Percentiles rank a stretch among this genome's conserved stretches.
These are phyloP conservation scores for Hyaloscypha hepaticicola DNA, from an alignment of 495 filamentous ascomycete genomes.

Conservation along the genomic window DNA sequence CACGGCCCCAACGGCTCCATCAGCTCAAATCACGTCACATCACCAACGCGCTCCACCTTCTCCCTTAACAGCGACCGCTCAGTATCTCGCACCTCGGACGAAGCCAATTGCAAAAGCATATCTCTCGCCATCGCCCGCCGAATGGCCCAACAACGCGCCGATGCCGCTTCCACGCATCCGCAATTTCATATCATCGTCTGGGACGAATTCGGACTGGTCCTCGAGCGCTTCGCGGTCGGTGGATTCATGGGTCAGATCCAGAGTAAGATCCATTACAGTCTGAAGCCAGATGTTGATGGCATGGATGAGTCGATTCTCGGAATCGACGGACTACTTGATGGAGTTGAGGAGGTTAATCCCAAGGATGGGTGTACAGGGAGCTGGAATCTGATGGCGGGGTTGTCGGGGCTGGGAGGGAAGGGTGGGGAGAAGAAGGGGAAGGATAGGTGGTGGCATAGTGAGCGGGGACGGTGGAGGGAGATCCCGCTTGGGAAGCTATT, in stretches of 20 bases:
- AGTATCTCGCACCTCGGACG: constrained; percentile 18
- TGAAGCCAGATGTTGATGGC: constrained; percentile 57
- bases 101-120: constrained; percentile 35
- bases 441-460: constrained; percentile 49
- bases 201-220: constrained; percentile 34
- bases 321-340: constrained; percentile 37
- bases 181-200: constrained; percentile 57
- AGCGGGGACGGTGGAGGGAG: constrained; percentile 45
- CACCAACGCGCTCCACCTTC: constrained; percentile 45
- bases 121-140: constrained; percentile 50
- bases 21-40: constrained; percentile 37
- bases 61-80: constrained; percentile 37
- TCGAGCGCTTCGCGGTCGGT: constrained; percentile 49
- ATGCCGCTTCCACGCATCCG: constrained; percentile 49
- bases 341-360: constrained; percentile 31
- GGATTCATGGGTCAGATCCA: constrained; percentile 58
- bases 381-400: constrained; percentile 46
- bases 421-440: constrained; percentile 8
- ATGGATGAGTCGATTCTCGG: constrained; percentile 55
- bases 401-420: constrained; percentile 45
- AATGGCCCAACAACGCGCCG: constrained; percentile 56
- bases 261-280: constrained; percentile 55
- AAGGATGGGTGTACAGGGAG: constrained; percentile 51
- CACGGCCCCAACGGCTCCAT: constrained; percentile 5
- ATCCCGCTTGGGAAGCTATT: constrained; percentile 34